Percentiles rank a stretch among this genome's conserved stretches.
These are phyloP conservation scores for Cercospora sp. DNA, from an alignment of 2,329 filamentous ascomycete genomes.

Conservation along the genomic window DNA sequence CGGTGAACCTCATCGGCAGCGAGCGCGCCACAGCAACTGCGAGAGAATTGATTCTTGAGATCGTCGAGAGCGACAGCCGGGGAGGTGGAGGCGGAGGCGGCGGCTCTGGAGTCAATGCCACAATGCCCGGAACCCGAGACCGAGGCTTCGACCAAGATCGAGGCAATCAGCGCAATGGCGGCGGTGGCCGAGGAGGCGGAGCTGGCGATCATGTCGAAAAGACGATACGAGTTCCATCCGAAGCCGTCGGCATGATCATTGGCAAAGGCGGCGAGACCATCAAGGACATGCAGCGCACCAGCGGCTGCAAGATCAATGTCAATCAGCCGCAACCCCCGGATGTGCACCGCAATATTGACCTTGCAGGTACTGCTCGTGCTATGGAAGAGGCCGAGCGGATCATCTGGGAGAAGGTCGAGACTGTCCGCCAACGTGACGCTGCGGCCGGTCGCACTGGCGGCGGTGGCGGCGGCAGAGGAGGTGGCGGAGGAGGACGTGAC, in stretches of 20 bases:
- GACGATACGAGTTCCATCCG: conserved; percentile 80
- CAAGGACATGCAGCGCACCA: conserved; percentile 84
- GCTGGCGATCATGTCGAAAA: conserved; percentile 67
- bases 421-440: conserved; percentile 62
- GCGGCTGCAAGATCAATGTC: conserved; percentile 93
- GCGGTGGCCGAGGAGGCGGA: conserved; percentile 43
- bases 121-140: conserved; percentile 23
- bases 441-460: conserved; percentile 36
- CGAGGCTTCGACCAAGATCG: conserved; percentile 38
- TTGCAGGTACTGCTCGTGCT: conserved; percentile 74
- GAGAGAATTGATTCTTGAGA: conserved; percentile 87
- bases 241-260: conserved; percentile 94
- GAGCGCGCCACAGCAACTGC: conserved; percentile 72
- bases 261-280: conserved; percentile 92
- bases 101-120: conserved; percentile 31
- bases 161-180: conserved; percentile 36
- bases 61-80: conserved; percentile 82
- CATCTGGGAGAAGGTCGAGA: conserved; percentile 89
- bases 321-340: conserved; percentile 78
- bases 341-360: conserved; percentile 79
- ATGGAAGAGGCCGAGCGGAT: conserved; percentile 79
- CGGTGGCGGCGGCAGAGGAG: conserved; percentile 27
- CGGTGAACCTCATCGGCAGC: conserved; percentile 85
- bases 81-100: conserved; percentile 40
- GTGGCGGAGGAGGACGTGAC: conserved; percentile 27